Base-by-base conservation (phyloP, 768 basidiomycete species). In the Termitomyces sp. region DNA sequence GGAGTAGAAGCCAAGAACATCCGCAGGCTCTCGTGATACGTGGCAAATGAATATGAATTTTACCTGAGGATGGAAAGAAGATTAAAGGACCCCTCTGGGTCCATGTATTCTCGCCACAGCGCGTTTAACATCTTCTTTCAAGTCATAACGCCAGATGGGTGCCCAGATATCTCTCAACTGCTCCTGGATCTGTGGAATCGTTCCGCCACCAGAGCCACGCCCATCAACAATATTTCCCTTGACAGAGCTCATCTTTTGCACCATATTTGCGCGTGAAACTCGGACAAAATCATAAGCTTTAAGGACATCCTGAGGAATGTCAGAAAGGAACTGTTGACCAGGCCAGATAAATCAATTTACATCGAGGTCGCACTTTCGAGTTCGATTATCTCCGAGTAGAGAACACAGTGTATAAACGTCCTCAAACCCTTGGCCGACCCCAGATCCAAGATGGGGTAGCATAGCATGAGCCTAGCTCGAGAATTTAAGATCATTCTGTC, bases 401-500 rank as follows among this genome's bases (percentile, higher is more conserved):
- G 75, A 70, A 44, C 74, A 76, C 4, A 86, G 68, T 4, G 79
- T 65, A 44, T 76, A 76, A 1, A 27, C 27, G 27, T 27, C 27
- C 27, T 27, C 27, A 27, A 27, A 27, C 27, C 27, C 27, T 27
- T 27, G 84, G 7, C 83, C 81, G 5, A 80, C 81, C 2, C 84
- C 84, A 0, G 82, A 77, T 1, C 83, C 83, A 7, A 85, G 69
- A 68, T 85, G 82, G 0, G 85, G 83, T 31, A 77, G 63, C 84
- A 85, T 85, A 0, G 71, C 82, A 63, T 86, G 84, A 6, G 84
- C 83, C 79, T 24, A 31, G 55, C 63, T 41, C n/a, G 13, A 46
- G 39, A 57, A 45, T 20, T 49, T 13, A 48, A 53, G 46, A n/a
- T 36, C 50, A 22, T 18, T 36, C 22, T 45, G 27, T 37, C 7